Percentiles rank a stretch among this genome's conserved stretches.
Evolutionary conservation across 768 basidiomycete species (phyloP).

Genomic region (Kwoniella dejecticola): DNA sequence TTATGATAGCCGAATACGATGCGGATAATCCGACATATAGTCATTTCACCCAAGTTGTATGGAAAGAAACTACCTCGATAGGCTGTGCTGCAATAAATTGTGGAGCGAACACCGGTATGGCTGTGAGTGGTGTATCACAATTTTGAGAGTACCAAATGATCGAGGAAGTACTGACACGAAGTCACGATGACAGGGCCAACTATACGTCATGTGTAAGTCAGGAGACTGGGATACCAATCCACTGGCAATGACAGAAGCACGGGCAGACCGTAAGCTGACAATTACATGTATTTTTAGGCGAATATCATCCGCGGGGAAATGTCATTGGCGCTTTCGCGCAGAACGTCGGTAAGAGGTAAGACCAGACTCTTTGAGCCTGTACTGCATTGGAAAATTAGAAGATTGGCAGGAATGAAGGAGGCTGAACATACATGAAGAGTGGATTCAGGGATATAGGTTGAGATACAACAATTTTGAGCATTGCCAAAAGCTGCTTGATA

Average conservation of each 20-base stretch:
- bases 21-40: constrained; percentile 4
- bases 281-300: constrained; percentile 16
- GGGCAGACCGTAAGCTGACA: neutral
- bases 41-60: constrained; percentile 34
- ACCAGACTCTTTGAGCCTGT: too few relatives aligned
- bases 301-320: constrained; percentile 31
- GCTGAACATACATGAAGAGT: too few relatives aligned
- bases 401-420: too few relatives aligned
- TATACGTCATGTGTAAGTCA: constrained; percentile 17
- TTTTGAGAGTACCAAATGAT: too few relatives aligned
- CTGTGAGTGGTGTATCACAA: neutral
- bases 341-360: constrained; percentile 19
- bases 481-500: too few relatives aligned
- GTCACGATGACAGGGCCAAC: too few relatives aligned
- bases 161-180: too few relatives aligned
- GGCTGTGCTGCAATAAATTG: constrained; percentile 37
- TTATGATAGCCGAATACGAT: constrained; percentile 21
- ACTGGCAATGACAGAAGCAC: too few relatives aligned
- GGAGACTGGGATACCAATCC: too few relatives aligned
- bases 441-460: too few relatives aligned
- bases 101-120: constrained; percentile 23
- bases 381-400: too few relatives aligned
- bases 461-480: too few relatives aligned
- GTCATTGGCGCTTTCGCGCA: constrained; percentile 21
- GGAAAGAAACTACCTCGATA: constrained; percentile 39